Base-by-base conservation (phyloP, 2,329 filamentous ascomycete genomes). In the Diplodia corticola region DNA sequence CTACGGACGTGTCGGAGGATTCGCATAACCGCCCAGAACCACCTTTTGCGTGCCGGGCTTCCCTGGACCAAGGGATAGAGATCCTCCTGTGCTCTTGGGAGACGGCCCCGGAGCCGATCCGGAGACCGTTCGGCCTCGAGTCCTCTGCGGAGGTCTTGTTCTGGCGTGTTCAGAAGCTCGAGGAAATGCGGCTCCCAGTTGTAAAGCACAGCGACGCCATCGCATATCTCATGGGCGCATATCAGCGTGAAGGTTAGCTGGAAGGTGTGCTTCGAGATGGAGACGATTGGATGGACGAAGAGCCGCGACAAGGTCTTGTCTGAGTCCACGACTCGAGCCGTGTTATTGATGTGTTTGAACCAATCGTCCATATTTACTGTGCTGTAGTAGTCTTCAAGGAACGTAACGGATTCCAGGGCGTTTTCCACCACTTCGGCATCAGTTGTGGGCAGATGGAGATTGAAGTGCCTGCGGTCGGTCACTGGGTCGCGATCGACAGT, bases 21-120 rank as follows among this genome's bases (percentile, higher is more conserved):
- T 22, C 80, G 73, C 9, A 79, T 75, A 7, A 83, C 75, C 5
- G 77, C 75, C 81, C 81, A 83, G 69, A 80, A 82, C 81, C 81
- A 83, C 55, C 80, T 73, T 70, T 78, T 74, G 22, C 78, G 71
- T 1, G 80, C 80, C 44, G 64, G 64, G 24, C 69, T 78, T 35
- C 80, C 79, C 1, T 71, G 51, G 0, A 81, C 73, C 0, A 68
- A 69, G 1, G 80, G 80, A 57, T 83, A 83, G 0, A 82, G 67
- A 22, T 81, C 80, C 72, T 83, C 81, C 71, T 83, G 81, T 1
- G 81, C 79, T 1, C 74, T 73, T 3, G 80, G 80, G 0, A 83
- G 71, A 20, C 71, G 72, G 5, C 49, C 53, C n/a, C 59, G 59
- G 4, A 82, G 71, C 6, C 64, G 67, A 2, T 70, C 64, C 3